Percentiles rank a stretch among this genome's conserved stretches.
These are phyloP conservation scores for Aspergillus melleus DNA, from an alignment of 2,329 filamentous ascomycete species.

Conservation along the genomic window DNA sequence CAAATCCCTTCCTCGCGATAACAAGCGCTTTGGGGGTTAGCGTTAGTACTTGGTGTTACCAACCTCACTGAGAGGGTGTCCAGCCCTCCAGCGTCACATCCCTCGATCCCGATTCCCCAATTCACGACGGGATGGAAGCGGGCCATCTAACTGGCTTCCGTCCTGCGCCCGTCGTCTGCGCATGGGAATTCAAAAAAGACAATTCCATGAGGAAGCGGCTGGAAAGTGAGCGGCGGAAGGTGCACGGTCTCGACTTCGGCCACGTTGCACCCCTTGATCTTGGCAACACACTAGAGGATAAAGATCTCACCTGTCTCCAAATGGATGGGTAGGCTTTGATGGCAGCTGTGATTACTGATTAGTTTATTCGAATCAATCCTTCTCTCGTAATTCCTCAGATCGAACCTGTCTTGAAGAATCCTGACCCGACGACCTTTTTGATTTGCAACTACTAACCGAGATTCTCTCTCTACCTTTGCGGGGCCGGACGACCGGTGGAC, in stretches of 20 bases:
- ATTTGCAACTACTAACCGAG: neutral
- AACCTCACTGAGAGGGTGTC: neutral
- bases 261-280: conserved; percentile 28
- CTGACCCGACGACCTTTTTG: neutral
- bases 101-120: conserved; percentile 3
- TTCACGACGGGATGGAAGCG: neutral
- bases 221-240: neutral
- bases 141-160: conserved; percentile 9
- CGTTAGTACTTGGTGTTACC: neutral
- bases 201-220: neutral
- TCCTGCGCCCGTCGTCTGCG: conserved; percentile 12
- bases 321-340: conserved; percentile 9
- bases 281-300: conserved; percentile 27
- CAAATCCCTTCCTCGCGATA: neutral
- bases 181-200: neutral
- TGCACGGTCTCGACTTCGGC: conserved; percentile 23
- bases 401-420: neutral
- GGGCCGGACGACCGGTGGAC: neutral
- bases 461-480: no score
- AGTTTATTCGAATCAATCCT: neutral
- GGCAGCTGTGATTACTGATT: neutral
- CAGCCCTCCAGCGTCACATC: neutral
- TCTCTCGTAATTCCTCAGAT: neutral
- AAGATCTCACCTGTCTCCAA: conserved; percentile 25
- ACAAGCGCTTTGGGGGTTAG: neutral